These are phyloP conservation scores for Ligustrum vulgare DNA, from an alignment of 257 asterid species.

Conservation along the genomic window DNA sequence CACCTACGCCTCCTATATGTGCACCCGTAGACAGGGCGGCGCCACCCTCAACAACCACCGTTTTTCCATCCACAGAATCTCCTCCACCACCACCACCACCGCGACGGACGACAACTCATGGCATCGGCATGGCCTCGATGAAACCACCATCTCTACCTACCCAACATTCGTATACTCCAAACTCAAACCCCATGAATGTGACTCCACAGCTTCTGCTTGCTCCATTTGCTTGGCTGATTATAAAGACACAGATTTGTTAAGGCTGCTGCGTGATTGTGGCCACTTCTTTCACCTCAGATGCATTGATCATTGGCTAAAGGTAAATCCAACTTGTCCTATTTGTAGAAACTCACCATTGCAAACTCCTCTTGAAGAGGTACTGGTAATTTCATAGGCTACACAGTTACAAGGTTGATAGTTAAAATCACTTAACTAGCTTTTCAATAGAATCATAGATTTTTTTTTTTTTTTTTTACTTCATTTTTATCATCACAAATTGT, in stretches of 20 bases:
- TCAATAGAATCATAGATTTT: too few species aligned
- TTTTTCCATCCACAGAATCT: background rate
- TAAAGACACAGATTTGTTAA: constrained; percentile 51
- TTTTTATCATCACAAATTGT: too few species aligned
- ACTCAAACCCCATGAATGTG: constrained; percentile 28
- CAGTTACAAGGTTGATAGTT: too few species aligned
- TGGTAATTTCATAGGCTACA: background rate
- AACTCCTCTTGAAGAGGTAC: constrained; percentile 19
- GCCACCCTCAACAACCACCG: background rate
- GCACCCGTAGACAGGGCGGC: constrained; percentile 5
- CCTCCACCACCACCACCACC: background rate
- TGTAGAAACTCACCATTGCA: constrained; percentile 50
- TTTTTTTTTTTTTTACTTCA: too few species aligned
- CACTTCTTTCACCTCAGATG: constrained; percentile 62
- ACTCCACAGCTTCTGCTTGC: constrained; percentile 38
- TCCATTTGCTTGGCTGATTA: constrained; percentile 63
- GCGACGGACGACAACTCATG: background rate
- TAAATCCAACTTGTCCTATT: constrained; percentile 57
- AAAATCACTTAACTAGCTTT: too few species aligned
- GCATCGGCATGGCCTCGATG: constrained; percentile 34
- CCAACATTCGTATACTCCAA: constrained; percentile 45
- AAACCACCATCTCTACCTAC: constrained; percentile 34
- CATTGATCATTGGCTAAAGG: constrained; percentile 61
- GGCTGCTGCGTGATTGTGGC: constrained; percentile 60
- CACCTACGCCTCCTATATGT: constrained; percentile 35